Conservation (phyloP, 192 early-diverging fungal genomes). For the Funneliformis mosseae region DNA sequence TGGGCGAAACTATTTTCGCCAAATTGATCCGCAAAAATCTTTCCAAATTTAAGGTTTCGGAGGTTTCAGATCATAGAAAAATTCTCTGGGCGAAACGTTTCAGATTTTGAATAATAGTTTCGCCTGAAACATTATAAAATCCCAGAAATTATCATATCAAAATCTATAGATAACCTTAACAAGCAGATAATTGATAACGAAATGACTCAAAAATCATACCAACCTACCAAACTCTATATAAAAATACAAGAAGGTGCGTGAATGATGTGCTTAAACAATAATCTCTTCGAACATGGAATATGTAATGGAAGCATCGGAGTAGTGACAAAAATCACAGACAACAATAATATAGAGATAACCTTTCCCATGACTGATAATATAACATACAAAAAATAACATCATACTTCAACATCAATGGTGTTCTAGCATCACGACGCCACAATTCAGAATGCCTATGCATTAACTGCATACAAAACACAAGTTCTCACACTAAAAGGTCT, state of each 20-base stretch:
- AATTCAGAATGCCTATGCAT: slow-evolving; percentile 17
- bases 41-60: too few species aligned
- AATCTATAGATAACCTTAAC: too few species aligned
- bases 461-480: slow-evolving; percentile 31
- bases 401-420: not conserved
- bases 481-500: slow-evolving; percentile 21
- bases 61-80: too few species aligned
- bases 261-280: slow-evolving; percentile 11
- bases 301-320: slow-evolving; percentile 11
- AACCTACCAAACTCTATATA: too few species aligned
- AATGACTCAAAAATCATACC: not conserved
- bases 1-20: too few species aligned
- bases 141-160: too few species aligned
- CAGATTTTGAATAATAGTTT: too few species aligned
- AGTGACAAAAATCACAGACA: not conserved
- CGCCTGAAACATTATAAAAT: too few species aligned
- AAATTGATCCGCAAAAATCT: too few species aligned
- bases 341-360: not conserved
- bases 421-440: not conserved
- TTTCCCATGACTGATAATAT: not conserved
- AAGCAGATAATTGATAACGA: not conserved
- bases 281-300: not conserved
- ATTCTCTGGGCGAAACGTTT: too few species aligned
- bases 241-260: not conserved
- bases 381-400: not conserved